Base-by-base conservation (phyloP, 306 rosid genomes). In the Oemleria cerasiformis region DNA sequence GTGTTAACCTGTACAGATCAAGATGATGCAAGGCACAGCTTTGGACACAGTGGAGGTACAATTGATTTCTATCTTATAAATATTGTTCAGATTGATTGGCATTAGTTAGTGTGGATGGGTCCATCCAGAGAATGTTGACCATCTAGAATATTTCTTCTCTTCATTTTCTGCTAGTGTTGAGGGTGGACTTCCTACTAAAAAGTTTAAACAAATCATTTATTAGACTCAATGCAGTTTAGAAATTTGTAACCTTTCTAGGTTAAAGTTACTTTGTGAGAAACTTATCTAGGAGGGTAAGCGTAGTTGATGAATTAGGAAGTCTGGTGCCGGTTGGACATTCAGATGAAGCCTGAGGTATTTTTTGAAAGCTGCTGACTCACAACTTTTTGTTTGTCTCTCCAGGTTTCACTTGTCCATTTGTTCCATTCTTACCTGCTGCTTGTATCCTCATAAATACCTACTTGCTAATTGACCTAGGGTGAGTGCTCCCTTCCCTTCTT, bases 331-430 rank as follows among this genome's bases (percentile, higher is more conserved):
- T 72, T 57, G 43, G n/a, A 10, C 40, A 17, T 45, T 57, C 38
- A 61, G 43, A 16, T n/a, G 47, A 72, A 45, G 53, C 56, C 50
- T 55, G 49, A 57, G 40, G 47, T 49, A 70, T 57, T 63, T 77
- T 62, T 78, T 20, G 51, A 36, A 2, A 64, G 15, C 66, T 61
- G 50, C 42, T 67, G 49, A 64, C 57, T 8, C 41, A 51, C 14
- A 34, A 49, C 57, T 34, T 4, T 17, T 38, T 77, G 66, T 8
- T 67, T 54, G 12, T 25, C 12, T 56, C 17, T 45, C 11, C 88
- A 89, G 90, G 96, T 76, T 89, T 89, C 75, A 82, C 63, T 67
- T 87, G 96, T 77, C 90, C 96, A 41, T 83, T 80, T 73, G 87
- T 89, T 66, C 96, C 96, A 41, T 87, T 84, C 83, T 59, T 89